Percentiles rank a stretch among this genome's conserved stretches.
phyloP scores from a whole-genome alignment of 257 asterid species.

The Penstemon eatonii region DNA sequence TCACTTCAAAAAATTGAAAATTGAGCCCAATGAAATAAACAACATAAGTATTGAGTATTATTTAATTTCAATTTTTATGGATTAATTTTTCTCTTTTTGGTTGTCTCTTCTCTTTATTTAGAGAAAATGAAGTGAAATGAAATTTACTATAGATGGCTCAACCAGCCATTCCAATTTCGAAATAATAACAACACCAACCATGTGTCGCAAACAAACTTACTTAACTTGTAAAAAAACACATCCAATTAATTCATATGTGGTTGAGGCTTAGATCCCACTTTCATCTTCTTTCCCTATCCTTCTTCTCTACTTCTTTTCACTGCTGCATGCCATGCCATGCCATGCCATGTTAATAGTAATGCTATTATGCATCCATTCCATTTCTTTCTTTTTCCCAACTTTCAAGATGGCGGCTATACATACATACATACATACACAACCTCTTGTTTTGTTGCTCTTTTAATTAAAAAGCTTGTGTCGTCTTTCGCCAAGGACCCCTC shows the following conservation, averaged over 20 bases:
- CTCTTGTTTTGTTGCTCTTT: conserved; percentile 13
- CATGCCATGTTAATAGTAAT: background rate
- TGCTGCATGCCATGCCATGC: conserved; percentile 1
- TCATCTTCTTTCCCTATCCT: background rate
- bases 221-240: background rate
- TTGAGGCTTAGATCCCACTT: background rate
- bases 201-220: conserved; percentile 30
- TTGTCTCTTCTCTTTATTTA: background rate
- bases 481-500: conserved; percentile 12
- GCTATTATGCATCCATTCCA: background rate
- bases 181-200: conserved; percentile 32
- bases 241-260: no score
- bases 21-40: no score
- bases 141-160: conserved; percentile 20
- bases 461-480: conserved; percentile 26
- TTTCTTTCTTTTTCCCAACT: background rate
- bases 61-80: background rate
- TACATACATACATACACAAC: background rate
- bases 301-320: background rate
- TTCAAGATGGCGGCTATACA: conserved; percentile 28
- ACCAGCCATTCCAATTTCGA: conserved; percentile 7
- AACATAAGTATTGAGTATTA: no score
- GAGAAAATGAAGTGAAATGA: background rate
- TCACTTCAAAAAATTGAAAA: no score
- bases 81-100: background rate